Evolutionary conservation across 257 asterid species (phyloP).

Genomic region (Solanum appendiculatum): DNA sequence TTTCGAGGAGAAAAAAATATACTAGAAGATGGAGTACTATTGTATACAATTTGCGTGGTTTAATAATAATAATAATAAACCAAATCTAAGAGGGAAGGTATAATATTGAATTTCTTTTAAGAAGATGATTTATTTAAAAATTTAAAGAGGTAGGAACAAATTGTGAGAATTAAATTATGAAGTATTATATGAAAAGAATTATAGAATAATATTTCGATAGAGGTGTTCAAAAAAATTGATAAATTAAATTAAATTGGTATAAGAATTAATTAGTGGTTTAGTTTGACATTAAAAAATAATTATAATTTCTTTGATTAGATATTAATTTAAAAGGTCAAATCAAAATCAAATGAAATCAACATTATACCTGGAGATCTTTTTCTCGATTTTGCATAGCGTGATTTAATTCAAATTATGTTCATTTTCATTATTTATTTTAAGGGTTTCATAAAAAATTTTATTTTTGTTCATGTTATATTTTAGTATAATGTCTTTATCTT

Average conservation of each 20-base stretch:
- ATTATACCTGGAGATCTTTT: background rate
- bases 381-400: background rate
- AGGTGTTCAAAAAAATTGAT: background rate
- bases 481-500: background rate
- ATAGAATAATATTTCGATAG: background rate
- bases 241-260: background rate
- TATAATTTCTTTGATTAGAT: background rate
- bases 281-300: background rate
- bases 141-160: background rate
- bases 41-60: background rate
- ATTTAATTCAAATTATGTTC: background rate
- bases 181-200: no score
- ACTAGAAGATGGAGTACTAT: background rate
- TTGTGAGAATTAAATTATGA: no score
- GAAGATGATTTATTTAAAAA: background rate
- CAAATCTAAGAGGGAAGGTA: background rate
- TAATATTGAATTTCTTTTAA: background rate
- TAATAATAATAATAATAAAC: no score
- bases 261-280: background rate
- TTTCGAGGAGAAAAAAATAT: no score
- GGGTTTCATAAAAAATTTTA: background rate
- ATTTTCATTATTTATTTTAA: background rate
- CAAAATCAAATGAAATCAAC: background rate
- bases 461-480: background rate
- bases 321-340: background rate